phyloP scores from a whole-genome alignment of 768 basidiomycete genomes.

The Suillus sp. region DNA sequence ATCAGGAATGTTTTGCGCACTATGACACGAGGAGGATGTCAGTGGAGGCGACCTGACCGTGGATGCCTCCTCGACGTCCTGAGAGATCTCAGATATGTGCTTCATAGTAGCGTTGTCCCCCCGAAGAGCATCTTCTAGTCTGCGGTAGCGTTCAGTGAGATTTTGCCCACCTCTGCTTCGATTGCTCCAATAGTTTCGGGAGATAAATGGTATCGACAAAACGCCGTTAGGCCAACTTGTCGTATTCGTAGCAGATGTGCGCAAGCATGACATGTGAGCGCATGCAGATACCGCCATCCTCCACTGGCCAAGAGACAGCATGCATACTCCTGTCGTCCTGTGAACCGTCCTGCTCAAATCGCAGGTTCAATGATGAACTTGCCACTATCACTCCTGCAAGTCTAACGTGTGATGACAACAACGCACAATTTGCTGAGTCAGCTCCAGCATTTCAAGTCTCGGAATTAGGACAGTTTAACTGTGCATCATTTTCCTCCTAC shows the following conservation, averaged over 20 bases:
- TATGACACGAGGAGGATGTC: background rate
- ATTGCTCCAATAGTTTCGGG: conserved; percentile 1
- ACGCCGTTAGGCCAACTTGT: background rate
- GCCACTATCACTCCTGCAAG: background rate
- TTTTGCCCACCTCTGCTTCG: conserved; percentile 52
- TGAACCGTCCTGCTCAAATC: background rate
- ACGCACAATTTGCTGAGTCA: no score
- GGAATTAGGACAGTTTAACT: no score
- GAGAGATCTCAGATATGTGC: conserved; percentile 31
- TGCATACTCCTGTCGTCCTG: conserved; percentile 18
- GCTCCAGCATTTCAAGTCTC: no score
- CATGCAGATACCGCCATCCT: conserved; percentile 10
- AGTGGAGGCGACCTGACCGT: background rate
- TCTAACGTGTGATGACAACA: background rate
- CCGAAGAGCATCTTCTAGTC: conserved; percentile 56
- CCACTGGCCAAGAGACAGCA: conserved; percentile 17
- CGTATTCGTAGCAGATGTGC: conserved; percentile 10
- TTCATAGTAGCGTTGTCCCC: conserved; percentile 42
- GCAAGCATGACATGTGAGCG: conserved; percentile 10
- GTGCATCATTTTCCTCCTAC: background rate
- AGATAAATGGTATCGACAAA: background rate
- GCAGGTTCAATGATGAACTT: background rate
- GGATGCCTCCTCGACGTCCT: conserved; percentile 15
- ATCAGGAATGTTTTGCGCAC: background rate
- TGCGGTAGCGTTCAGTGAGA: conserved; percentile 54